Base-by-base conservation (phyloP, 2,329 filamentous ascomycete species). In the Neurospora sp. region DNA sequence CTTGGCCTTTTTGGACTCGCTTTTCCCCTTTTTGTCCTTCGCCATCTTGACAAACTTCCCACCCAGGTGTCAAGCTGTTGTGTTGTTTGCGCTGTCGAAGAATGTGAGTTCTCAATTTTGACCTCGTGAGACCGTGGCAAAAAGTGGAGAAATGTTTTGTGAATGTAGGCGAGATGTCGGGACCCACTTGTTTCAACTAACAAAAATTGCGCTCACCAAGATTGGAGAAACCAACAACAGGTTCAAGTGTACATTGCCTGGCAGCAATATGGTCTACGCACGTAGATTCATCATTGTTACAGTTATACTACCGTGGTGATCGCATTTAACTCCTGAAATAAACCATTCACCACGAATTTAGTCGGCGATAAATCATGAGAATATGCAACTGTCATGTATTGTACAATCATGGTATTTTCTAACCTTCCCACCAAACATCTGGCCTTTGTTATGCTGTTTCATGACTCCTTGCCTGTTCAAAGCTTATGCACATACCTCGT, bases 1-100 rank as follows among this genome's bases (percentile, higher is more conserved):
- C 76, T 83, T 83, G 73, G 80, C 81, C 77, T 83, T 82, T 71
- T 84, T 84, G 68, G 77, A 76, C 33, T 82, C 79, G 39, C 74
- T 77, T 72, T 83, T 83, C 58, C 73, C 73, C 73, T 82, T 83
- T 72, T 84, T 83, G 39, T 82, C 81, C 73, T 84, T 84, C 11
- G 78, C 82, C 82, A 84, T 84, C 46, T n/a, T 75, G 68, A 23
- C 58, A 39, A 62, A 33, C 15, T 62, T 33, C 52, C 52, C 15
- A n/a, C 52, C 23, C 28, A 28, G 23, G 28, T 17, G 8, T n/a
- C 28, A 28, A 62, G 13, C 52, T 62, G 52, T 62, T 62, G 52
- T 4, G 52, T 33, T 36, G 52, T 33, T 62, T 62, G 23, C 28
- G 7, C 28, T 62, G 52, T 62, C 52, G 23, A 62, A 36, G 28